A percentile compares a stretch with the other conserved stretches of the same genome.
Conservation (phyloP, 2,329 filamentous ascomycete species). For the Chaetomium olivaceum region DNA sequence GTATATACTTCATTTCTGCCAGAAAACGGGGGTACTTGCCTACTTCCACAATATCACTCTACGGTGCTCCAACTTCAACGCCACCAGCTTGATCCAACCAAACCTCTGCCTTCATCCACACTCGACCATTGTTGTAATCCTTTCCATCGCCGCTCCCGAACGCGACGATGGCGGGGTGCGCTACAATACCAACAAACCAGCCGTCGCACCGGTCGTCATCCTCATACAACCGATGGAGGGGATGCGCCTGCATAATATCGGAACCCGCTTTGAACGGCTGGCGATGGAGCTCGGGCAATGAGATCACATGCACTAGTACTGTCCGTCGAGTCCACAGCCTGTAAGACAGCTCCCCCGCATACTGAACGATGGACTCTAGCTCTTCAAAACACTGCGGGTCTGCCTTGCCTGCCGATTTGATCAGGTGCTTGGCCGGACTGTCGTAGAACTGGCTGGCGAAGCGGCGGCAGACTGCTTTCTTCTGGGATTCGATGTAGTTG, state of each 20-base stretch:
- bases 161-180: slow-evolving; percentile 13
- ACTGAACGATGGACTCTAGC: neutral
- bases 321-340: slow-evolving; percentile 9
- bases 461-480: neutral
- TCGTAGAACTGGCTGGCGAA: slow-evolving; percentile 3
- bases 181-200: slow-evolving; percentile 11
- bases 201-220: slow-evolving; percentile 18
- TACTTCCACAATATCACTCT: no score
- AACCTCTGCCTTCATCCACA: slow-evolving; percentile 20
- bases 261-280: neutral
- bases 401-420: neutral
- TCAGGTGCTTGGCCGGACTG: neutral
- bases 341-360: slow-evolving; percentile 10
- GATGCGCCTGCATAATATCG: slow-evolving; percentile 9
- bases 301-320: neutral
- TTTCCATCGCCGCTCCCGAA: slow-evolving; percentile 14
- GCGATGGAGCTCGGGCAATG: neutral
- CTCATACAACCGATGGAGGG: slow-evolving; percentile 14
- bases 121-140: slow-evolving; percentile 2
- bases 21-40: no score
- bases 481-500: neutral
- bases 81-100: slow-evolving; percentile 2
- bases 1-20: no score
- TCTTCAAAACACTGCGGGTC: neutral
- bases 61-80: no score